Base-by-base conservation (phyloP, 1,139 yeast species). In the Nakaseomyces uthaithaninus region DNA sequence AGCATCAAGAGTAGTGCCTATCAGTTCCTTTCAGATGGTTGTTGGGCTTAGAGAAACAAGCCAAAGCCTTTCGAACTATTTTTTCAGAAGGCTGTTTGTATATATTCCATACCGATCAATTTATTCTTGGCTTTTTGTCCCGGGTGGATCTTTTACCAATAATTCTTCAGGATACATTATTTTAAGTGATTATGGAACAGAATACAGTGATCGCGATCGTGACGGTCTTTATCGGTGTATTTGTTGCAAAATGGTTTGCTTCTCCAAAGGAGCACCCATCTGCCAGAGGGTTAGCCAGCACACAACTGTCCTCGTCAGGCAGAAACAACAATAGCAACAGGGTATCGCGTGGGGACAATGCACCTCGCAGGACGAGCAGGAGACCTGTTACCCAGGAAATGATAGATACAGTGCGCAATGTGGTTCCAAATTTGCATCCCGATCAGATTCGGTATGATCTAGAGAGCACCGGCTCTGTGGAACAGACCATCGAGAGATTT, bases 391-490 rank as follows among this genome's bases (percentile, higher is more conserved):
- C 84, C 3, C 72, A 69, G n/a, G 75, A 73, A 44, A 86, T 86
- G 95, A 68, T 86, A 37, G 89, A 80, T 46, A 78, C 82, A 1
- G 95, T 86, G 1, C 84, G 77, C 50, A 74, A 86, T 23, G 68
- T 86, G 42, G 94, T 84, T 0, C 95, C 95, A 1, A 68, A 69
- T 25, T 65, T 83, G 37, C 67, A 83, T 0, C 69, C 64, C 7
- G 82, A 72, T 8, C 91, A 82, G 57, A 83, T 86, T 43, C 65
- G 74, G 44, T 63, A 67, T 45, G 84, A 77, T 52, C 57, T 73
- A 37, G 74, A 77, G 52, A 68, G 74, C 41, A 71, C 87, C 0
- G 93, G 93, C 1, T 77, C 80, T 7, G 86, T 86, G 1, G 86
- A 83, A 56, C 71, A 63, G 7, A 85, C 95, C 0, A 76, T 85